Evolutionary conservation across 768 basidiomycete genomes (phyloP).

Genomic region (Mycena maculata): DNA sequence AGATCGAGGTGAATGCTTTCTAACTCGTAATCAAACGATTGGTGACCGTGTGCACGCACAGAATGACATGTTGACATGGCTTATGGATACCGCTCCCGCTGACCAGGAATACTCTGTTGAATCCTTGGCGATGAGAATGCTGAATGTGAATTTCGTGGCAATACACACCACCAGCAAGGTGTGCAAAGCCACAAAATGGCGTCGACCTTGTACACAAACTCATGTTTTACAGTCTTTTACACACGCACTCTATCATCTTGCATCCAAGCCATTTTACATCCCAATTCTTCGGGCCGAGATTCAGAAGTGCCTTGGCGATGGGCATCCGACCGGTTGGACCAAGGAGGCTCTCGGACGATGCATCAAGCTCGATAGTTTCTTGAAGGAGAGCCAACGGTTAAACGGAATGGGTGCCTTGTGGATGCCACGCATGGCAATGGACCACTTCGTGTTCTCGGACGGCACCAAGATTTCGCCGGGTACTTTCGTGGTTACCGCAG

Average conservation of each 20-base stretch:
- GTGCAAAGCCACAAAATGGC: conserved; percentile 16
- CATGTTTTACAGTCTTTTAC: conserved; percentile 49
- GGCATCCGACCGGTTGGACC: conserved; percentile 51
- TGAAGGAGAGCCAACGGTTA: conserved; percentile 52
- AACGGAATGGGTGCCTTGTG: conserved; percentile 45
- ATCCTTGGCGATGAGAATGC: conserved; percentile 39
- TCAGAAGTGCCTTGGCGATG: conserved; percentile 40
- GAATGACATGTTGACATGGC: conserved; percentile 55
- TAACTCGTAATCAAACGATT: conserved; percentile 46
- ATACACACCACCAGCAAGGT: conserved; percentile 40
- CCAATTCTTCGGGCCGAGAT: conserved; percentile 52
- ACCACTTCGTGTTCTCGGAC: conserved; percentile 50
- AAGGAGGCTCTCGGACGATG: conserved; percentile 49
- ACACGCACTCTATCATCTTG: conserved; percentile 50
- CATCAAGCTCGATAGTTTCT: conserved; percentile 55
- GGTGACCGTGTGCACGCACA: conserved; percentile 19
- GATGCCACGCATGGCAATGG: conserved; percentile 44
- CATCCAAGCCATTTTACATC: conserved; percentile 48
- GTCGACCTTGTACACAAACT: conserved; percentile 46
- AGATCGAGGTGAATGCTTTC: conserved; percentile 29
- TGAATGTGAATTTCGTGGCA: conserved; percentile 42
- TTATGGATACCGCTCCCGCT: conserved; percentile 47
- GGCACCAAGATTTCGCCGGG: conserved; percentile 51
- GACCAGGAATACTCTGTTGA: conserved; percentile 40
- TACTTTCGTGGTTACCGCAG: conserved; percentile 38